Conservation (phyloP, 176 grass and related monocot genomes). For the Carex pumila region DNA sequence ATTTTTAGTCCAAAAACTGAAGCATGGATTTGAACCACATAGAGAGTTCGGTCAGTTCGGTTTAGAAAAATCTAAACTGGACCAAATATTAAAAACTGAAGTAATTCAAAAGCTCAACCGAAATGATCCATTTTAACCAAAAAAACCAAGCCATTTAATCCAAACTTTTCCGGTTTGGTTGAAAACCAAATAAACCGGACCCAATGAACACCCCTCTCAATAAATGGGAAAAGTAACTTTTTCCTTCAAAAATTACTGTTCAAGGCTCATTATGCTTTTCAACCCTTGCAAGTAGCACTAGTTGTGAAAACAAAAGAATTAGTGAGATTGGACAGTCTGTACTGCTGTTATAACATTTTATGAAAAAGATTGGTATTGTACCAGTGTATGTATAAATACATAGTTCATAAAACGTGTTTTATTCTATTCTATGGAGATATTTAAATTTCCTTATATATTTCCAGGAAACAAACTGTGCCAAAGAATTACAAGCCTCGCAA, state of each 20-base stretch:
- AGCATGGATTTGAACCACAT: too few relatives aligned
- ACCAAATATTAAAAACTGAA: too few relatives aligned
- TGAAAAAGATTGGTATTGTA: neutral
- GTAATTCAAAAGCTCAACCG: too few relatives aligned
- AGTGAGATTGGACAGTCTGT: neutral
- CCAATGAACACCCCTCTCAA: neutral
- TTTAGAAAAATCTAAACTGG: too few relatives aligned
- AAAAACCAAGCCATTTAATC: too few relatives aligned
- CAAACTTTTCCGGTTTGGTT: too few relatives aligned
- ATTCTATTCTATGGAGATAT: neutral
- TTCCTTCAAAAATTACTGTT: neutral
- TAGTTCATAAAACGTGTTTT: neutral
- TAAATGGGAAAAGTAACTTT: neutral
- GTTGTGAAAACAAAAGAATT: neutral
- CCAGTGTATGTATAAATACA: neutral
- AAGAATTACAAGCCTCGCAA: constrained; percentile 45
- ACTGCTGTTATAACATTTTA: neutral
- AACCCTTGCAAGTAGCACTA: neutral
- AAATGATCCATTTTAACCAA: too few relatives aligned
- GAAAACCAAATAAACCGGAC: too few relatives aligned
- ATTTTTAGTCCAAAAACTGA: too few relatives aligned
- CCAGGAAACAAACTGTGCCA: constrained; percentile 47
- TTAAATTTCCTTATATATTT: constrained; percentile 22
- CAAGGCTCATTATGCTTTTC: neutral
- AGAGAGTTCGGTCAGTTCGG: too few relatives aligned